Percentiles rank a stretch among this genome's conserved stretches.
Evolutionary conservation across 2,329 filamentous ascomycete species (phyloP).

Genomic region (Cryphonectria nitschkei): DNA sequence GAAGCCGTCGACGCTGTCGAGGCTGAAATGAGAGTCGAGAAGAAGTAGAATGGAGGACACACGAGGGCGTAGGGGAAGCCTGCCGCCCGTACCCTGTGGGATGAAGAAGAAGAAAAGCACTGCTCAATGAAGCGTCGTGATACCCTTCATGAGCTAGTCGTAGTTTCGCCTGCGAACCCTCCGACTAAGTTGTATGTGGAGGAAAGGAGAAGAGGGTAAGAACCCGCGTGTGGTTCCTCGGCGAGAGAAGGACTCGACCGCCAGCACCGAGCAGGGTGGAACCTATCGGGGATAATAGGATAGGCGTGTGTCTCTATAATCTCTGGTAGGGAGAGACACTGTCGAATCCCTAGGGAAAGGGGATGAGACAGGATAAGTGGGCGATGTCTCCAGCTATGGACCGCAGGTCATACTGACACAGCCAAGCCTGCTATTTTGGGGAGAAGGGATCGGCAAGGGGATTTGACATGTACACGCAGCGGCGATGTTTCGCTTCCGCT

Average conservation of each 20-base stretch:
- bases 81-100: constrained; percentile 17
- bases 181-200: constrained; percentile 34
- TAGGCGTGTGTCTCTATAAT: constrained; percentile 5
- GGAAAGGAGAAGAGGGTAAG: not conserved
- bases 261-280: not conserved
- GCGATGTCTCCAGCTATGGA: constrained; percentile 26
- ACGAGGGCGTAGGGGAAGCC: constrained; percentile 29
- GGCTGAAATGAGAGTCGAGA: constrained; percentile 22
- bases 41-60: constrained; percentile 20
- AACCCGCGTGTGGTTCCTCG: not conserved
- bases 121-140: constrained; percentile 16
- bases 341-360: constrained; percentile 11
- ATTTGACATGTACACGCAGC: not conserved
- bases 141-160: constrained; percentile 39
- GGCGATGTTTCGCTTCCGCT: not conserved
- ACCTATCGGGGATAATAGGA: not conserved
- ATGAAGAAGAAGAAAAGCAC: constrained; percentile 21
- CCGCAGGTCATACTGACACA: constrained; percentile 24
- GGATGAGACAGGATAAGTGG: constrained; percentile 21
- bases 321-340: constrained; percentile 18
- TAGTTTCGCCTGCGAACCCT: constrained; percentile 40
- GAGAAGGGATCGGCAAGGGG: constrained; percentile 8
- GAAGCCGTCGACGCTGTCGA: constrained; percentile 34
- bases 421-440: constrained; percentile 20
- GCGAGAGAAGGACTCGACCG: not conserved